Base-by-base conservation (phyloP, 768 basidiomycete genomes). In the Phlebiopsis gigantea region DNA sequence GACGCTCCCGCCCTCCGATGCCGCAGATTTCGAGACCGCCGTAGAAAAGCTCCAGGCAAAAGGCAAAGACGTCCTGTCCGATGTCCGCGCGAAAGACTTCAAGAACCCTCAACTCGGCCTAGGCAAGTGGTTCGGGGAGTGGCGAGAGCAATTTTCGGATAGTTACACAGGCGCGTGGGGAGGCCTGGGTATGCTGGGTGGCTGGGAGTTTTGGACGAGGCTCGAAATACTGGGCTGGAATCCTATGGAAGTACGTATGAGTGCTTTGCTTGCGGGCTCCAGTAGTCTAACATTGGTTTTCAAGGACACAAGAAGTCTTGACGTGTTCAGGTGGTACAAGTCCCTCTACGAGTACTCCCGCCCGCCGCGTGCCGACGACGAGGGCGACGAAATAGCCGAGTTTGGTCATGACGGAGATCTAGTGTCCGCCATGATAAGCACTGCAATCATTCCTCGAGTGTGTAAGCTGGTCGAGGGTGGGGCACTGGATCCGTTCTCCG, bases 191-290 rank as follows among this genome's bases (percentile, higher is more conserved):
- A 78, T 93, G 43, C 84, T 95, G 1, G 85, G 85, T 49, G 90
- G 90, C 47, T 96, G 93, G 93, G 93, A 94, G 69, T 96, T 94
- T 68, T 95, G 92, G 91, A 83, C 83, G n/a, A 77, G 93, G 55
- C 73, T 93, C 56, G 94, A 98, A 72, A 78, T 86, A 60, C 72
- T 92, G 10, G 89, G 87, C 3, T 97, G 95, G 95, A 83, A 93
- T 68, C 91, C 89, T 46, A 76, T 95, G 22, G 80, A 88, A 73
- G 93, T n/a, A n/a, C n/a, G n/a, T n/a, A n/a, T 89, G 65, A 60
- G 78, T 72, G 7, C 15, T 50, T 14, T 12, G 30, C 39, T 51
- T 24, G 39, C 45, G 19, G 26, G 44, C 17, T 34, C 30, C 34
- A 26, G 1, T 44, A 17, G 42, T 29, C 25, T 19, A 42, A 22